phyloP scores from a whole-genome alignment of 2,329 filamentous ascomycete genomes.

The Trichophyton simii region DNA sequence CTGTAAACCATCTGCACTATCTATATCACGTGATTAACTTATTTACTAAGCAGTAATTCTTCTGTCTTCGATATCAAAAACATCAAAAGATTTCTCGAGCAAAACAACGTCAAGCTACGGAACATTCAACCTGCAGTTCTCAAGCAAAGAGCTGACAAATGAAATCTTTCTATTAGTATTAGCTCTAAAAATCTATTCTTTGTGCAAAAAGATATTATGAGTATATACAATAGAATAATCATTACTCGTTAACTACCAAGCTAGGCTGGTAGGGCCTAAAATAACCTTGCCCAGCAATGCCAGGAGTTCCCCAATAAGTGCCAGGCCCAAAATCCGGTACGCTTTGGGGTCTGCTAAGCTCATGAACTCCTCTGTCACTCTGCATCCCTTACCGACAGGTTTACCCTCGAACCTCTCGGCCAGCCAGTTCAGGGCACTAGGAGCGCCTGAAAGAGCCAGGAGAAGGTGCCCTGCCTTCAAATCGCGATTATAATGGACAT shows the following conservation, averaged over 20 bases:
- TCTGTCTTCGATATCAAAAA: too few relatives aligned
- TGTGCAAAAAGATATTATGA: neutral
- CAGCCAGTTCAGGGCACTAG: constrained; percentile 23
- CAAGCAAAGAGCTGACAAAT: neutral
- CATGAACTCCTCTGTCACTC: constrained; percentile 1
- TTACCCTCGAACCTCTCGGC: constrained; percentile 15
- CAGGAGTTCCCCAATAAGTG: constrained; percentile 5
- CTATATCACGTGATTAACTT: too few relatives aligned
- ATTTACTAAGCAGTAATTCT: too few relatives aligned
- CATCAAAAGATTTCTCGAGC: too few relatives aligned
- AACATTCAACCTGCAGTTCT: neutral
- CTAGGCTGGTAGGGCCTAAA: neutral
- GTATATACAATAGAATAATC: neutral
- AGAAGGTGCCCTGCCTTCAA: constrained; percentile 31
- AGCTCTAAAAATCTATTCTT: neutral
- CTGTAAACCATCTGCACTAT: too few relatives aligned
- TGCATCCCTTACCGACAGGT: constrained; percentile 5
- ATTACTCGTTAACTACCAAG: neutral
- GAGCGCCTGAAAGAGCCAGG: constrained; percentile 24
- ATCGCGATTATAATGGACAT: constrained; percentile 37
- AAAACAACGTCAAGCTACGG: neutral
- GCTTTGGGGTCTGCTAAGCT: constrained; percentile 7
- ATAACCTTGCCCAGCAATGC: constrained; percentile 8
- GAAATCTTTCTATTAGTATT: neutral
- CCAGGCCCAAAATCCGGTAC: constrained; percentile 2